These are phyloP conservation scores for Quercus suber DNA, from an alignment of 306 rosid genomes.

Conservation along the genomic window DNA sequence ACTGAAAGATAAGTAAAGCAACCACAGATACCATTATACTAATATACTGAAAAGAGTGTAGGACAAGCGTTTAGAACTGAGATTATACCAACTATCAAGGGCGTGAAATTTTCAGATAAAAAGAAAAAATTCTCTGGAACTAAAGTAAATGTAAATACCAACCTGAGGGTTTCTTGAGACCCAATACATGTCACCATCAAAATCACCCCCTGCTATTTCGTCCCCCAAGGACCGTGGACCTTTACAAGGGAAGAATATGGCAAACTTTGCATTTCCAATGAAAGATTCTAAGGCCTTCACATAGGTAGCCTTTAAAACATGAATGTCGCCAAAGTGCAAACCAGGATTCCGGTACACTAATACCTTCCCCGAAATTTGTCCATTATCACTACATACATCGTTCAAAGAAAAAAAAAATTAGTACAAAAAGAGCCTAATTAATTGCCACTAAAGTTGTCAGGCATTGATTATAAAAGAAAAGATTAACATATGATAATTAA, in stretches of 20 bases:
- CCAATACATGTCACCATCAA: slow-evolving; percentile 89
- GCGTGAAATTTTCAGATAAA: neutral
- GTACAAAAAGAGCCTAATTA: neutral
- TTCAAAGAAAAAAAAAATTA: neutral
- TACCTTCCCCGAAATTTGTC: slow-evolving; percentile 67
- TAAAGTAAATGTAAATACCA: neutral
- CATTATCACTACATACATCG: slow-evolving; percentile 42
- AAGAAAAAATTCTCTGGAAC: neutral
- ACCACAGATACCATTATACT: neutral
- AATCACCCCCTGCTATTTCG: slow-evolving; percentile 87
- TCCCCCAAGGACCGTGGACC: slow-evolving; percentile 81
- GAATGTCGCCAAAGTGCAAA: slow-evolving; percentile 81
- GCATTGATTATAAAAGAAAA: neutral
- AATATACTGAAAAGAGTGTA: too few species aligned
- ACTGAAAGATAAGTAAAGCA: neutral
- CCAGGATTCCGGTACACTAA: slow-evolving; percentile 82
- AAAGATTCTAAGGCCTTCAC: slow-evolving; percentile 41
- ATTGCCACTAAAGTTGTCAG: neutral
- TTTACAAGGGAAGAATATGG: slow-evolving; percentile 70
- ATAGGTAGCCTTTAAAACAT: slow-evolving; percentile 50
- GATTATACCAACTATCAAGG: neutral
- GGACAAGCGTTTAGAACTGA: neutral
- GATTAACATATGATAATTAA: neutral
- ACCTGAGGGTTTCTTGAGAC: slow-evolving; percentile 75
- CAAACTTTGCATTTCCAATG: slow-evolving; percentile 69